Conservation (phyloP, 2,329 filamentous ascomycete genomes). For the Nemania bipapillata region DNA sequence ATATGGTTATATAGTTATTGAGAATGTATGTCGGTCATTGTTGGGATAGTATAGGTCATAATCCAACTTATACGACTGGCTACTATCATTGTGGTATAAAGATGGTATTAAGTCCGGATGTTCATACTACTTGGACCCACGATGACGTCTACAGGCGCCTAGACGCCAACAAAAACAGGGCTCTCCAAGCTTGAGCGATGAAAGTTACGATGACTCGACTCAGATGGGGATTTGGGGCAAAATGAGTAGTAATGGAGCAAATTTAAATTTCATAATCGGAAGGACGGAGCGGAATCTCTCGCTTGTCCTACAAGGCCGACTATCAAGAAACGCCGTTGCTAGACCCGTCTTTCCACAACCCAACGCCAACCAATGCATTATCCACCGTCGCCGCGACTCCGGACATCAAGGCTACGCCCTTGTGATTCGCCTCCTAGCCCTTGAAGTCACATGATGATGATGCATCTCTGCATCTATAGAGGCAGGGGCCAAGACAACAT, state of each 20-base stretch:
- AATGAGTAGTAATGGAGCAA: background rate
- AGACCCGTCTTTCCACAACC: constrained; percentile 30
- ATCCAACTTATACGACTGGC: background rate
- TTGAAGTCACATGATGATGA: constrained; percentile 4
- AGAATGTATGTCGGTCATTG: too few relatives aligned
- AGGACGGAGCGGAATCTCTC: background rate
- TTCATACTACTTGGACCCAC: background rate
- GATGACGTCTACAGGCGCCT: background rate
- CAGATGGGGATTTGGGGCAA: too few relatives aligned
- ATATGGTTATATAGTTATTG: too few relatives aligned
- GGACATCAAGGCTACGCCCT: background rate
- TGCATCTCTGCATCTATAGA: constrained; percentile 17
- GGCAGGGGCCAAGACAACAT: constrained; percentile 1
- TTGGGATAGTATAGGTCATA: background rate
- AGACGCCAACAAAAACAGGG: background rate
- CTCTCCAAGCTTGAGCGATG: background rate
- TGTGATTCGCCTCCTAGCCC: constrained; percentile 5
- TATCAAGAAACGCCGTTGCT: constrained; percentile 36
- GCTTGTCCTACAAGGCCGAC: constrained; percentile 1
- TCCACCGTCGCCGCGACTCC: constrained; percentile 29
- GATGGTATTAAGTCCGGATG: background rate
- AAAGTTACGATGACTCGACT: background rate
- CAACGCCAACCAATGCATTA: constrained; percentile 40
- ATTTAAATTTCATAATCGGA: constrained; percentile 6
- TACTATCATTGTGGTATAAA: background rate